These are phyloP conservation scores for Pseudogymnoascus sp. DNA, from an alignment of 2,329 filamentous ascomycete species.

Conservation along the genomic window DNA sequence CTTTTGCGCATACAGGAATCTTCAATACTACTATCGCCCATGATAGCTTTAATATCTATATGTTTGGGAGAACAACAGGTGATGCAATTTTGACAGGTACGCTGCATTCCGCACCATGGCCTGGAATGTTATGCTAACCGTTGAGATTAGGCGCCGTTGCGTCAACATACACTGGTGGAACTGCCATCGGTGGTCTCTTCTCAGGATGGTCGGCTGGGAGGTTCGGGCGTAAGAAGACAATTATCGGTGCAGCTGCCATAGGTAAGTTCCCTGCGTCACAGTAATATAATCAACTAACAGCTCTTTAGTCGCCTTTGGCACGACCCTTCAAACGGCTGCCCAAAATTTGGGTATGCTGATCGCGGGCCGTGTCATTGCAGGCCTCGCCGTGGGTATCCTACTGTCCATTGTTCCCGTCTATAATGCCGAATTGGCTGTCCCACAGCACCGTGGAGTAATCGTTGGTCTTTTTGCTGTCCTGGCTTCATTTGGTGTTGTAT, in stretches of 20 bases:
- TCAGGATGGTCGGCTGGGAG: background rate
- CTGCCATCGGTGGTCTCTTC: background rate
- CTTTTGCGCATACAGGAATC: conserved; percentile 17
- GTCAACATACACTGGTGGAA: background rate
- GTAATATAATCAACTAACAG: background rate
- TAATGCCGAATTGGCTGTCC: conserved; percentile 29
- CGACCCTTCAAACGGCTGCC: conserved; percentile 21
- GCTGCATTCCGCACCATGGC: background rate
- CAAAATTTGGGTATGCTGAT: conserved; percentile 23
- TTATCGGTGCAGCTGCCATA: background rate
- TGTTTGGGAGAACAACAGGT: conserved; percentile 25
- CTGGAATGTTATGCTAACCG: background rate
- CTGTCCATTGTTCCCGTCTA: conserved; percentile 19
- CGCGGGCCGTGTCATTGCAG: conserved; percentile 22
- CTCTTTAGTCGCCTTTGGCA: conserved; percentile 17
- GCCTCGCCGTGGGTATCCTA: conserved; percentile 13
- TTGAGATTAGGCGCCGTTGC: background rate
- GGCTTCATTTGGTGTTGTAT: conserved; percentile 32
- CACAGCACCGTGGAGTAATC: conserved; percentile 24
- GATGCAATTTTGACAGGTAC: conserved; percentile 23
- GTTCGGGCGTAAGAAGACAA: background rate
- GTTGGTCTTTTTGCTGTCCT: conserved; percentile 30
- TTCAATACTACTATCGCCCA: conserved; percentile 31
- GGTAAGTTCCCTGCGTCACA: background rate
- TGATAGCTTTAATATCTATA: conserved; percentile 27